Conservation (phyloP, 2,329 filamentous ascomycete species). For the Podosphaera leucotricha region DNA sequence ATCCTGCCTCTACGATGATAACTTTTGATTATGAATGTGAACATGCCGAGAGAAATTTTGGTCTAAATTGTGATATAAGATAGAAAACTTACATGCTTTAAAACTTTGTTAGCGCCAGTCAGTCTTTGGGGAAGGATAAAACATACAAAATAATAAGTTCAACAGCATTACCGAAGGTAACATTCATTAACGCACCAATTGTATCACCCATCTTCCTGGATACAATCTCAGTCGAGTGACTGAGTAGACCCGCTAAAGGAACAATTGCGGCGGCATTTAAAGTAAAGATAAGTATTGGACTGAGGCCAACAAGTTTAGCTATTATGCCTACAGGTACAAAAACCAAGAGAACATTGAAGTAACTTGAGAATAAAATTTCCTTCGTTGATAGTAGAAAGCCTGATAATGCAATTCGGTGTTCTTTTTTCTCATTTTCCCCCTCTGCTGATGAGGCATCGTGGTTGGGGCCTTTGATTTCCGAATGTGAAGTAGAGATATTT, state of each 20-base stretch:
- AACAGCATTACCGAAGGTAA: constrained; percentile 59
- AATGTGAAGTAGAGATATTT: background rate
- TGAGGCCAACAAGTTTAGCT: constrained; percentile 28
- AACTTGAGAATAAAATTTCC: constrained; percentile 45
- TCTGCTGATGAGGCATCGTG: constrained; percentile 26
- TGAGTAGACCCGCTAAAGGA: constrained; percentile 47
- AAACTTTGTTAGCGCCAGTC: constrained; percentile 8
- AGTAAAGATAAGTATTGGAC: constrained; percentile 41
- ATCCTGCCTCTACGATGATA: background rate
- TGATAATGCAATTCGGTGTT: constrained; percentile 9
- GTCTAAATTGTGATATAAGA: background rate
- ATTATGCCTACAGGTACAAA: constrained; percentile 61
- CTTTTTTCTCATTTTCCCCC: constrained; percentile 10
- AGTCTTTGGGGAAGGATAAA: background rate
- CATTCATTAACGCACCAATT: constrained; percentile 48
- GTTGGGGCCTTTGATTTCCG: constrained; percentile 7
- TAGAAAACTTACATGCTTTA: constrained; percentile 28
- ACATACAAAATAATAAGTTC: constrained; percentile 54
- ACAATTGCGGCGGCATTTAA: constrained; percentile 57
- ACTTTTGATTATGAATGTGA: background rate
- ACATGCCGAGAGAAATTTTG: background rate
- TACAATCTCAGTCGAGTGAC: constrained; percentile 53
- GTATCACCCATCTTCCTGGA: constrained; percentile 50
- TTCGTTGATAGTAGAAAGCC: constrained; percentile 19
- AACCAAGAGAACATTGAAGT: constrained; percentile 53